phyloP scores from a whole-genome alignment of 768 basidiomycete genomes.

The Leucosporidium scottii region DNA sequence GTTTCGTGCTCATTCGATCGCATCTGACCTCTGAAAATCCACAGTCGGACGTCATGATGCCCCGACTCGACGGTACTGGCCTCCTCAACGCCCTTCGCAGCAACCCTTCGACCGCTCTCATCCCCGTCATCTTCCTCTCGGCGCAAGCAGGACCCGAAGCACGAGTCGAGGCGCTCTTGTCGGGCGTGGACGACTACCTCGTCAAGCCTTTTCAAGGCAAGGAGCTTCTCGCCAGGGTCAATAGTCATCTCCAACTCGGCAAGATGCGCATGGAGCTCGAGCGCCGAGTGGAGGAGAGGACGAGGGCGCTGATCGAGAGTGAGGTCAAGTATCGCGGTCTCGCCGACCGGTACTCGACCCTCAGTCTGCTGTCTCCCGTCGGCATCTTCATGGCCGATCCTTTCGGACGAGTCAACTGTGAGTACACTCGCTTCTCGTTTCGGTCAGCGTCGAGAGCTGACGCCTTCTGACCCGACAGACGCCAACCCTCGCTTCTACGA shows the following conservation, averaged over 20 bases:
- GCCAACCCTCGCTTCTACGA: no score
- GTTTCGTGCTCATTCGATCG: no score
- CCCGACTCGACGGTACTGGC: conserved; percentile 14
- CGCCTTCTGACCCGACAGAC: conserved; percentile 1
- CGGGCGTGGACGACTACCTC: conserved; percentile 32
- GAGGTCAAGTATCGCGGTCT: conserved; percentile 24
- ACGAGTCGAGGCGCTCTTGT: conserved; percentile 23
- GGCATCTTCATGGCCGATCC: conserved; percentile 14
- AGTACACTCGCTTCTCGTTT: background rate
- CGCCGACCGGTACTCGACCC: conserved; percentile 25
- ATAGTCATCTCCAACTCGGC: conserved; percentile 28
- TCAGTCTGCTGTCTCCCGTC: conserved; percentile 26
- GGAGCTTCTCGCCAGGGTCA: conserved; percentile 28
- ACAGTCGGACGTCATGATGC: conserved; percentile 15
- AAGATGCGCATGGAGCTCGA: conserved; percentile 26
- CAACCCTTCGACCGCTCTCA: conserved; percentile 9
- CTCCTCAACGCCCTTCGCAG: conserved; percentile 18
- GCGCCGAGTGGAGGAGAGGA: conserved; percentile 23
- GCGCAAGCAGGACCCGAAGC: conserved; percentile 28
- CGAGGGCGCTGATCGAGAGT: conserved; percentile 24
- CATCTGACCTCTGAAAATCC: no score
- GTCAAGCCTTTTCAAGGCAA: conserved; percentile 29
- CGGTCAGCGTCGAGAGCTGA: no score
- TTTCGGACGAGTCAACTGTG: background rate
- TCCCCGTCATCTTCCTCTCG: conserved; percentile 29